phyloP scores from a whole-genome alignment of 169 alveolate genomes.

The Babesia bigemina region DNA sequence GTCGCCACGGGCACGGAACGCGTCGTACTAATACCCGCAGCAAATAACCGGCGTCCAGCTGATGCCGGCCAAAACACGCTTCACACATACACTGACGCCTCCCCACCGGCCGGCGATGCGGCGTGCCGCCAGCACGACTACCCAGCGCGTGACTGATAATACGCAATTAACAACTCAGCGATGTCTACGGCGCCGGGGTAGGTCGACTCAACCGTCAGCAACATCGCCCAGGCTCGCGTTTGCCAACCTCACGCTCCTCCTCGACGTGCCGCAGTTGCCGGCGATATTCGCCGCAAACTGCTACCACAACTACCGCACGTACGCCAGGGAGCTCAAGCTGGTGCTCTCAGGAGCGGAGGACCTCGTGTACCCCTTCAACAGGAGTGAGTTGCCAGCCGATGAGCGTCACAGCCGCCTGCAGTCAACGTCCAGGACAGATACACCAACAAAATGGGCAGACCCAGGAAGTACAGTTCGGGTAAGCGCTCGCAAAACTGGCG shows the following conservation, averaged over 20 bases:
- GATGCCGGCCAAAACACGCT: too few species aligned
- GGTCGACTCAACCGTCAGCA: neutral
- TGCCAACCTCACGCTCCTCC: conserved; percentile 76
- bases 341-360: conserved; percentile 58
- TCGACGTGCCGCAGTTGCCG: conserved; percentile 82
- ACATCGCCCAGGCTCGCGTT: conserved; percentile 65
- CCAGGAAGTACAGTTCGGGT: conserved; percentile 72
- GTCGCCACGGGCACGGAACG: too few species aligned
- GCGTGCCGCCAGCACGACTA: too few species aligned
- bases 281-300: conserved; percentile 80
- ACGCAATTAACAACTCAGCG: neutral
- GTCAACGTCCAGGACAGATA: conserved; percentile 71
- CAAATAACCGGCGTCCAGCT: too few species aligned
- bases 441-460: conserved; percentile 77
- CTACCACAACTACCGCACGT: conserved; percentile 71
- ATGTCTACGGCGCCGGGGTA: conserved; percentile 74
- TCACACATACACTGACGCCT: too few species aligned
- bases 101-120: too few species aligned
- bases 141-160: too few species aligned
- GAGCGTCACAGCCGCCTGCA: neutral
- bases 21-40: too few species aligned
- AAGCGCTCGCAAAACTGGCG: neutral
- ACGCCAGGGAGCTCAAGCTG: conserved; percentile 36
- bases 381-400: conserved; percentile 40
- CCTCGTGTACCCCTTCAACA: conserved; percentile 75